Percentiles rank a stretch among this genome's conserved stretches.
Conservation (phyloP, 441 rosid genomes). For the Aquilaria agallochum region DNA sequence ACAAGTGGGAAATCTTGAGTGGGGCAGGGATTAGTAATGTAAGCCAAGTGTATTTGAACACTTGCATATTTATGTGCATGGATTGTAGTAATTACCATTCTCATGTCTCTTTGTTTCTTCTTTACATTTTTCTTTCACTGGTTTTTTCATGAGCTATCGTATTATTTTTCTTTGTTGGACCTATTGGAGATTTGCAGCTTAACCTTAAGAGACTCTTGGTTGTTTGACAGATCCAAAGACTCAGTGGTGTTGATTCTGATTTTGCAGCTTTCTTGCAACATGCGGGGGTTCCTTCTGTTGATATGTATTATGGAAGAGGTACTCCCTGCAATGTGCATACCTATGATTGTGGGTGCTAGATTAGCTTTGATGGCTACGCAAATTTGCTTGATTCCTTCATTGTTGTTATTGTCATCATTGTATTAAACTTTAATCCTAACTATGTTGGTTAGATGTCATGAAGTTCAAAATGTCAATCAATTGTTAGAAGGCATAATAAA, state of each 20-base stretch:
- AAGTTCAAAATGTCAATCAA: too few relatives aligned
- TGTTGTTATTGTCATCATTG: too few relatives aligned
- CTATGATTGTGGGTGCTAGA: not conserved
- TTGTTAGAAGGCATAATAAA: too few relatives aligned
- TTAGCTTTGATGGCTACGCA: too few relatives aligned
- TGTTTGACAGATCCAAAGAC: constrained; percentile 72
- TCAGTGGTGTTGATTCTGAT: constrained; percentile 83
- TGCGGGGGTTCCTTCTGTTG: constrained; percentile 85
- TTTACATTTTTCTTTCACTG: not conserved
- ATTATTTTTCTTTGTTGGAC: too few relatives aligned
- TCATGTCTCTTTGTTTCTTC: not conserved
- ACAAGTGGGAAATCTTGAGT: constrained; percentile 49
- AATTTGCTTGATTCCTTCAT: too few relatives aligned
- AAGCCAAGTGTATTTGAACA: constrained; percentile 3
- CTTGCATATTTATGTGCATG: too few relatives aligned
- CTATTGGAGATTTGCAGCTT: too few relatives aligned
- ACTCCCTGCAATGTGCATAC: constrained; percentile 4
- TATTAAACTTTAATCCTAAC: too few relatives aligned
- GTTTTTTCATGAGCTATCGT: not conserved
- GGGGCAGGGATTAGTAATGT: constrained; percentile 33
- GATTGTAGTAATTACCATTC: not conserved
- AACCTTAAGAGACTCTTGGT: not conserved
- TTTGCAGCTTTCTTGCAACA: constrained; percentile 90
- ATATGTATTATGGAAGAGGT: constrained; percentile 92
- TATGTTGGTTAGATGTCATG: too few relatives aligned